A percentile compares a stretch with the other conserved stretches of the same genome.
phyloP scores from a whole-genome alignment of 345 rosid species.

The Psidium friedrichsthalianum region DNA sequence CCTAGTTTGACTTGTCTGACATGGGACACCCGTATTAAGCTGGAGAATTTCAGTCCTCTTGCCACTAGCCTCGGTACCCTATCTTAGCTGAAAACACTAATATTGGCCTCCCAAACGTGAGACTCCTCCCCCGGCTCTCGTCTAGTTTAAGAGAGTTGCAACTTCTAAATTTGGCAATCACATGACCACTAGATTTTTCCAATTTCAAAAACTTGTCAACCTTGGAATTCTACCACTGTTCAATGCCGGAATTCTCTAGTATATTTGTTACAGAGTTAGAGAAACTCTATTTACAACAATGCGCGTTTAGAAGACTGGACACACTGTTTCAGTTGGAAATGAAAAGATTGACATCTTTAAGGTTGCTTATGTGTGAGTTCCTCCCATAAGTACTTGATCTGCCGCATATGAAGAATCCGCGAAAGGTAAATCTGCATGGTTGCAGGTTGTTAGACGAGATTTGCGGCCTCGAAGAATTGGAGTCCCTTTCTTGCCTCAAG shows the following conservation, averaged over 20 bases:
- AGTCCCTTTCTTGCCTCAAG: not conserved
- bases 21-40: too few relatives aligned
- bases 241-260: not conserved
- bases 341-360: not conserved
- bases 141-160: not conserved
- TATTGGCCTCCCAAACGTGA: not conserved
- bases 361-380: accelerated
- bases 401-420: not conserved
- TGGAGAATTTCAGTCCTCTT: too few relatives aligned
- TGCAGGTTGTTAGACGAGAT: not conserved
- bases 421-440: accelerated
- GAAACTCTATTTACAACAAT: accelerated
- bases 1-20: not conserved
- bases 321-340: not conserved
- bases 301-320: accelerated
- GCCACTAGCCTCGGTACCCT: too few relatives aligned
- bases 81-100: too few relatives aligned
- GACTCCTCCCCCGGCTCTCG: accelerated
- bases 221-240: not conserved
- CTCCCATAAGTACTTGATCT: not conserved
- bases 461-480: not conserved
- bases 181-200: not conserved
- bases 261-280: not conserved
- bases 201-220: not conserved
- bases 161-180: not conserved